phyloP scores from a whole-genome alignment of 192 early-diverging fungal genomes.

The Linnemannia elongata region DNA sequence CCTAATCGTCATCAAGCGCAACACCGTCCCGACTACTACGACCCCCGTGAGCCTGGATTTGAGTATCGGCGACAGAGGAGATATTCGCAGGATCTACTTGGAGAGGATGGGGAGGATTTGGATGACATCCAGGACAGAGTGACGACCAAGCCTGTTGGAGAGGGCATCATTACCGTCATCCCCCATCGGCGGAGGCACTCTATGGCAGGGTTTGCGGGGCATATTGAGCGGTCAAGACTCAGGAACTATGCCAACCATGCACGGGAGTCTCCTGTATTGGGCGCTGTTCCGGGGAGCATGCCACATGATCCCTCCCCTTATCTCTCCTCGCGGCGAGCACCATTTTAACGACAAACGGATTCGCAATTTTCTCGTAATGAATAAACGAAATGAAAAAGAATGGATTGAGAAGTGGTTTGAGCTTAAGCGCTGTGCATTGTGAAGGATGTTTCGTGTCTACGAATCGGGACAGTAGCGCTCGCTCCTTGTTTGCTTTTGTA shows the following conservation, averaged over 20 bases:
- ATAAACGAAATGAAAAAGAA: neutral
- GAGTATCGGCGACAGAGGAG: conserved; percentile 26
- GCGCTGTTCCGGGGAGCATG: conserved; percentile 21
- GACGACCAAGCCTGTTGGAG: conserved; percentile 45
- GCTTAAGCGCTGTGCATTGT: neutral
- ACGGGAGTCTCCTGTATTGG: conserved; percentile 3
- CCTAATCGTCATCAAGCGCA: neutral
- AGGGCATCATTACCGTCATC: conserved; percentile 48
- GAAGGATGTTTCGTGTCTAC: neutral
- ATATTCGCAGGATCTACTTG: conserved; percentile 16
- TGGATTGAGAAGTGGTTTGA: neutral
- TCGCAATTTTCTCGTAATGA: neutral
- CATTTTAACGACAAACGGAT: neutral
- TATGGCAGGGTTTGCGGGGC: conserved; percentile 36
- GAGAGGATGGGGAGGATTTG: conserved; percentile 23
- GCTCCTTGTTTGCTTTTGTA: neutral
- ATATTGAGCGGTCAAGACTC: conserved; percentile 26
- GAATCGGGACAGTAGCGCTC: neutral
- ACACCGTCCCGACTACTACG: conserved; percentile 4
- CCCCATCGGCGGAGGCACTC: conserved; percentile 50
- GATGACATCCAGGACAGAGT: conserved; percentile 39
- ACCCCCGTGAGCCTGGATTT: conserved; percentile 36
- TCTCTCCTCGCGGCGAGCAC: neutral
- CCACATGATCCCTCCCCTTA: neutral
- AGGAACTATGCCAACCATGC: conserved; percentile 22